Base-by-base conservation (phyloP, 2,329 filamentous ascomycete species). In the Aaosphaeria arxii region DNA sequence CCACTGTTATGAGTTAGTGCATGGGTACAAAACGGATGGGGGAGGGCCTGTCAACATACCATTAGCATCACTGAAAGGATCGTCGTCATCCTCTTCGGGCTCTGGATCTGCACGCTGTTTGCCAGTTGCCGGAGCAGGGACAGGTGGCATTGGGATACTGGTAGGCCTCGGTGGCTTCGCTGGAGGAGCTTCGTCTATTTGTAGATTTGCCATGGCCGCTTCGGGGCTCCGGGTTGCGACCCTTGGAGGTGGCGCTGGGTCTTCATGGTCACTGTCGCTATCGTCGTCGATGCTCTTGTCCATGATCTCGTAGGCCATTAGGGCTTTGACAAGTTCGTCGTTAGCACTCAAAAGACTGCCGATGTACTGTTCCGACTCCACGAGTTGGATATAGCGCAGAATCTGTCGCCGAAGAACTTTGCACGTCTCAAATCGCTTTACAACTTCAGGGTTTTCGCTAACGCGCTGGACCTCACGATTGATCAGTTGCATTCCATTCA, bases 221-320 rank as follows among this genome's bases (percentile, higher is more conserved):
- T 73, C 69, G 1, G 71, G 67, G 5, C 53, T 50, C 29, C 43
- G 47, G 28, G 40, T 43, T 31, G 30, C 32, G 30, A 46, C 35
- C 31, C 41, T 40, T 7, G 41, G 38, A 6, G 17, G 44, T 11
- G 54, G 47, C 31, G 49, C 13, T 17, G 39, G 43, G 29, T 54
- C 49, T 54, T 78, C 77, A 11, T 72, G 72, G 44, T 86, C 83
- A 52, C 81, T 85, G 59, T 85, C 82, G 50, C 82, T 85, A 58
- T 86, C 83, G 53, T 86, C 82, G 55, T 90, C 87, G 54, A 92
- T 88, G 42, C 88, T 91, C 51, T 86, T 85, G 66, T 99, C 92
- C 54, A 97, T 82, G 59, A 96, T 89, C 71, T 97, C 92, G 64
- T 91, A 99, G 0, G 91, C 88, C 83, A 95, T 96, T 48, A 99